Evolutionary conservation across 345 rosid genomes (phyloP), one percentile per base, ranked within the genome.

Genomic region (Eutrema heterophyllum): DNA sequence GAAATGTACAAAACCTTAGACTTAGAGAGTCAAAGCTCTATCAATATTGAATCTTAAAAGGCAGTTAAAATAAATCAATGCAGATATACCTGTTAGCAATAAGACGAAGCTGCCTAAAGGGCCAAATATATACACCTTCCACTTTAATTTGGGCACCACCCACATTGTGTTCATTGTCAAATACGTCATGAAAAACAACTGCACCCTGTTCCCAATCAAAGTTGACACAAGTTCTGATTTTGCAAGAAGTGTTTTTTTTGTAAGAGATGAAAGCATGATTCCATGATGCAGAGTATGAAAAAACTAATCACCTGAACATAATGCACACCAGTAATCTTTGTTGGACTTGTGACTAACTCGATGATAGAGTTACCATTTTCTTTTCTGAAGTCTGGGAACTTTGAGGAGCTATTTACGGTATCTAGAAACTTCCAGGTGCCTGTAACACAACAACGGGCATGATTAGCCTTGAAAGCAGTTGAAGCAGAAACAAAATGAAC

Each of bases 41-140:
- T 1, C 16, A 65, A 27, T 53, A 59, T 16, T 9, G 45, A 52
- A 59, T 6, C 36, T 51, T 60, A 9, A 29, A 27, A 59, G 33
- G 32, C 12, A 67, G 4, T 27, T 6, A 56, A 35, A 21, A 36
- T 4, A 9, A 18, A 45, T 38, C 6, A 26, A 68, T 41, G 29
- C 10, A 21, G 44, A n/a, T 0, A 24, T 84, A 95, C 99, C 99
- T 95, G 84, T 84, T 85, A 62, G 97, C 93, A 46, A 92, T 92
- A 90, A 95, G 81, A 38, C 97, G 96, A 58, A 95, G 99, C 74
- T 95, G 99, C 84, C 90, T 89, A 81, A 95, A 95, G 48, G 99
- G 99, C 97, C 97, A 95, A 77, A 95, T 95, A 84, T 95, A 95
- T 58, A 95, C 99, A 84, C 99, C 99, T 85, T 92, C 99, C 64